Base-by-base conservation (phyloP, 495 filamentous ascomycete genomes). In the Talaromyces liani region DNA sequence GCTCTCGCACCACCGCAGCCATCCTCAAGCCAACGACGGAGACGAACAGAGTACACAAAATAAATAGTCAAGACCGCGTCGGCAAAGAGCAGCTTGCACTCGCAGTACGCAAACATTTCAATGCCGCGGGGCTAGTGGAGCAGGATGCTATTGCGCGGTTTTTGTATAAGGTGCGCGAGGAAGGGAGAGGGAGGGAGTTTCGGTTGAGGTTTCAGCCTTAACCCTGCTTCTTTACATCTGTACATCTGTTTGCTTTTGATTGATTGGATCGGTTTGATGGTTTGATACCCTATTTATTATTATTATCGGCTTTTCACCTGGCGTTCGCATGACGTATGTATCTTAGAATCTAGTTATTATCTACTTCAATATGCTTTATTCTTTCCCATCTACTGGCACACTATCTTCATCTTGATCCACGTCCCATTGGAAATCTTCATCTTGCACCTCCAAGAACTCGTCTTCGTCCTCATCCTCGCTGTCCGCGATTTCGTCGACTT, bases 91-190 rank as follows among this genome's bases (percentile, higher is more conserved):
- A 92, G 67, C 81, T 97, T 39, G 90, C 91, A n/a, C 81, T 87
- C 63, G 81, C 88, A 9, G 91, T 94, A 25, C 79, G 93, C 63
- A 96, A 92, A 77, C 90, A 96, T 72, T 96, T 97, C 74, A 96
- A 96, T 70, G 87, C 85, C 24, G 81, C 89, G 57, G 91, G 88
- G 9, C 84, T 96, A 12, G 87, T 86, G 60, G 93, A 97, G 74
- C 91, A 87, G 66, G 93, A 97, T 68, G 88, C 91, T 34, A 89
- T 96, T 61, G 91, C 92, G 20, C 87, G 91, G 66, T 89, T 96
- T 70, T 69, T 94, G 57, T 95, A 97, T 76, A 93, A 90, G 65
- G 88, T 92, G 22, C 77, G 79, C n/a, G 78, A 80, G 65, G 79
- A 80, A 58, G 68, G 77, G 34, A 66, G 75, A 41, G 78, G 78